A percentile compares a stretch with the other conserved stretches of the same genome.
These are phyloP conservation scores for Excoecaria agallocha DNA, from an alignment of 345 rosid genomes.

Conservation along the genomic window DNA sequence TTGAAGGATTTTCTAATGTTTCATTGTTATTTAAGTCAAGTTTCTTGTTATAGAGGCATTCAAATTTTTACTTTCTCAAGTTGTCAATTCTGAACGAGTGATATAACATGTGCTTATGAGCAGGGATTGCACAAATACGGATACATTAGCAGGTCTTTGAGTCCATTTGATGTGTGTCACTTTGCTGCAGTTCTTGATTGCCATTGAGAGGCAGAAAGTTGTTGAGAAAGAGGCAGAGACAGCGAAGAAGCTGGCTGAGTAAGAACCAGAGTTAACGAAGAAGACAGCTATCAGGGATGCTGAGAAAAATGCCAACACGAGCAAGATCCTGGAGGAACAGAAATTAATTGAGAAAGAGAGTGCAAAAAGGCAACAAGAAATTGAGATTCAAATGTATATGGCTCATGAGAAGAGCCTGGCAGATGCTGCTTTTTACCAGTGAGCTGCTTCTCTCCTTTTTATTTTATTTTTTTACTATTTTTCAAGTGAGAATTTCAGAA, in stretches of 20 bases:
- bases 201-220: conserved; percentile 77
- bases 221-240: conserved; percentile 21
- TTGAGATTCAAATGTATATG: conserved; percentile 51
- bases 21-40: background rate
- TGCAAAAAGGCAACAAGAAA: conserved; percentile 68
- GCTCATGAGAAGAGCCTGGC: no score
- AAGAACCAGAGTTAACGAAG: conserved; percentile 80
- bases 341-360: conserved; percentile 87
- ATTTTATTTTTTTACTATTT: background rate
- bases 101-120: background rate
- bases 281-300: conserved; percentile 96
- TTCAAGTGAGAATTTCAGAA: background rate
- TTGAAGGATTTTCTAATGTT: background rate
- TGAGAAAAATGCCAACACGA: conserved; percentile 74
- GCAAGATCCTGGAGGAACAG: conserved; percentile 83
- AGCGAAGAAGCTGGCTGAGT: conserved; percentile 24
- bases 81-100: background rate
- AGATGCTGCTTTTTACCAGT: no score
- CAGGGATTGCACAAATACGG: background rate
- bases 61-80: background rate
- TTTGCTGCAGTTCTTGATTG: conserved; percentile 64
- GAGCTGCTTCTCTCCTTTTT: background rate
- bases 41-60: background rate
- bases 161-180: background rate
- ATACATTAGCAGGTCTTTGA: background rate